A percentile compares a stretch with the other conserved stretches of the same genome.
Conservation (phyloP, 2,329 filamentous ascomycete genomes). For the Aspergillus texensis region DNA sequence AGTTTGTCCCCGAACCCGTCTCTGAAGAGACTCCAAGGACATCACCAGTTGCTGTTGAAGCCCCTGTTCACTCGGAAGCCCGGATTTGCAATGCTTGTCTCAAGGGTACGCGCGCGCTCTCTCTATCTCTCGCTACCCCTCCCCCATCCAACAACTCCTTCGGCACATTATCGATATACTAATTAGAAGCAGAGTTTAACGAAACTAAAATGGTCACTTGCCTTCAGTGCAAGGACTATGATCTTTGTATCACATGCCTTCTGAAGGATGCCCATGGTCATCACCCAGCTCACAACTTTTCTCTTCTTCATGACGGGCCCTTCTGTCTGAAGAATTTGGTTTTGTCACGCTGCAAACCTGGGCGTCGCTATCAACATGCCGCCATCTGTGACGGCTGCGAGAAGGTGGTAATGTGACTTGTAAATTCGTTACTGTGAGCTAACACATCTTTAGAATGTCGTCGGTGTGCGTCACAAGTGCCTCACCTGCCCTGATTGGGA, state of each 20-base stretch:
- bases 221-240: conserved; percentile 81
- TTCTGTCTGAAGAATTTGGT: conserved; percentile 64
- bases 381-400: conserved; percentile 96
- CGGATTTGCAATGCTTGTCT: conserved; percentile 69
- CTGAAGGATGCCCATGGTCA: conserved; percentile 78
- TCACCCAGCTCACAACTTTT: conserved; percentile 83
- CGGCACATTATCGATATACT: conserved; percentile 17
- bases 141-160: neutral
- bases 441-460: conserved; percentile 63
- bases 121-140: neutral
- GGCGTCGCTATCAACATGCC: conserved; percentile 78
- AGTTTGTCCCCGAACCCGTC: conserved; percentile 30
- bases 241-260: conserved; percentile 86
- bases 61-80: conserved; percentile 19
- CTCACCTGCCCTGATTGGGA: conserved; percentile 97
- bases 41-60: neutral
- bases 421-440: conserved; percentile 14
- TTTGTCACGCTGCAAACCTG: conserved; percentile 70
- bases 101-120: conserved; percentile 49
- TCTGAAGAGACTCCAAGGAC: conserved; percentile 22
- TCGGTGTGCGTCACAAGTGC: conserved; percentile 93
- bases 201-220: conserved; percentile 86
- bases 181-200: conserved; percentile 59
- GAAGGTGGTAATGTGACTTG: conserved; percentile 49
- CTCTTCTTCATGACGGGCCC: conserved; percentile 54